Conservation (phyloP, 31 red algal species). For the Bonnemaisonia californica region DNA sequence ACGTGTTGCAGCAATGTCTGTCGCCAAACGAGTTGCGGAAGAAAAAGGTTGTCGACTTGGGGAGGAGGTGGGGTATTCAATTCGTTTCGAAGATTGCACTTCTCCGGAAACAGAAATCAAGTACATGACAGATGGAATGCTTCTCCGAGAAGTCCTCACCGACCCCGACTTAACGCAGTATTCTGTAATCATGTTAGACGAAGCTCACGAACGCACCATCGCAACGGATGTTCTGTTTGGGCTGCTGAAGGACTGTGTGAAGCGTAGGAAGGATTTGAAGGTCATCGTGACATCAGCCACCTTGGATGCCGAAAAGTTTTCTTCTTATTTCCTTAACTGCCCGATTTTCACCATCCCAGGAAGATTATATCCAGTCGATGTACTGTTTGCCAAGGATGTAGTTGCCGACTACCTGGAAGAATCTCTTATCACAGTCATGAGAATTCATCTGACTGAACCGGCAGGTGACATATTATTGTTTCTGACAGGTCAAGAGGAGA, state of each 20-base stretch:
- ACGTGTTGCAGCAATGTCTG: constrained; percentile 94
- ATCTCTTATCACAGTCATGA: constrained; percentile 76
- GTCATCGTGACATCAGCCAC: constrained; percentile 94
- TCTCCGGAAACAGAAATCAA: constrained; percentile 89
- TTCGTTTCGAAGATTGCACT: constrained; percentile 93
- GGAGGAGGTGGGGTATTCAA: constrained; percentile 92
- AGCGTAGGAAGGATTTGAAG: constrained; percentile 75
- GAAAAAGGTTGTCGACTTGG: constrained; percentile 86
- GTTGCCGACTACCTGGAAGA: constrained; percentile 91
- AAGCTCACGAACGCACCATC: constrained; percentile 96
- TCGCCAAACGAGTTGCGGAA: constrained; percentile 93
- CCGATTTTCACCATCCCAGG: constrained; percentile 91
- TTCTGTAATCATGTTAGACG: constrained; percentile 93
- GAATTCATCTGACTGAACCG: constrained; percentile 85
- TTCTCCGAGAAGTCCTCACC: constrained; percentile 83
- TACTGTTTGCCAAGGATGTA: constrained; percentile 70
- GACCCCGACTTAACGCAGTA: constrained; percentile 81
- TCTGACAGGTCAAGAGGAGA: constrained; percentile 94
- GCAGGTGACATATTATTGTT: constrained; percentile 95
- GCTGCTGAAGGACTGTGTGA: constrained; percentile 65
- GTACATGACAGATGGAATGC: constrained; percentile 99
- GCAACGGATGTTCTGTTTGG: constrained; percentile 94
- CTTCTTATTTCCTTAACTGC: constrained; percentile 83
- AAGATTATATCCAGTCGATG: constrained; percentile 85
- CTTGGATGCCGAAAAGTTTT: constrained; percentile 94